Evolutionary conservation across 192 early-diverging fungal genomes (phyloP).

Genomic region (Mortierella antarctica): DNA sequence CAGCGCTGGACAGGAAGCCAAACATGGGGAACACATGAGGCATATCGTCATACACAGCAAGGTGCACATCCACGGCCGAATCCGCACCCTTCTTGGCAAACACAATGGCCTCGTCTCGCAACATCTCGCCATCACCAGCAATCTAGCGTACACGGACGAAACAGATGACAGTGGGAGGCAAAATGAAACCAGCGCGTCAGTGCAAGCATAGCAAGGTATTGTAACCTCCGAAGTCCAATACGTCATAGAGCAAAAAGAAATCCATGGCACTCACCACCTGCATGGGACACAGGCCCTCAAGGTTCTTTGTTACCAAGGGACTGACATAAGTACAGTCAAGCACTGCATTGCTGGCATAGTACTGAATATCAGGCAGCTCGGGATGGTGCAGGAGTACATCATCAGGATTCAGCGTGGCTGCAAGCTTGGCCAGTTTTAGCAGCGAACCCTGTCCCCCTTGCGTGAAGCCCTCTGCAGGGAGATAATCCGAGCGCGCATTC

Average conservation of each 20-base stretch:
- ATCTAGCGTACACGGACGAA: constrained; percentile 27
- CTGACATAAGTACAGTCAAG: constrained; percentile 57
- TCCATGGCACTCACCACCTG: constrained; percentile 49
- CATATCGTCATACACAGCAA: constrained; percentile 62
- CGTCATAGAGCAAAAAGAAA: background rate
- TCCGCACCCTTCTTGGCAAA: constrained; percentile 50
- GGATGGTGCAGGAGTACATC: constrained; percentile 30
- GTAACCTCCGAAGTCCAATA: background rate
- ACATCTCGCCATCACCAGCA: constrained; percentile 56
- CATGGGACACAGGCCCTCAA: constrained; percentile 55
- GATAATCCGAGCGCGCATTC: constrained; percentile 51
- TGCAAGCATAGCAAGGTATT: background rate
- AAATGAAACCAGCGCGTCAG: background rate
- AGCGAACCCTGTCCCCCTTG: constrained; percentile 26
- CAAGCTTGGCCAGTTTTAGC: constrained; percentile 13
- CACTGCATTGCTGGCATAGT: constrained; percentile 59
- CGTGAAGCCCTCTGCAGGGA: constrained; percentile 54
- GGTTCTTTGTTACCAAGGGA: constrained; percentile 52
- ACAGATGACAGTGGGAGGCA: background rate
- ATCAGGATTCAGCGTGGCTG: constrained; percentile 3
- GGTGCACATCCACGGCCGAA: constrained; percentile 20
- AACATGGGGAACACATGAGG: constrained; percentile 63
- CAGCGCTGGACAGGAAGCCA: constrained; percentile 23
- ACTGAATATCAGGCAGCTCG: constrained; percentile 51
- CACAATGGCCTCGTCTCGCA: constrained; percentile 62